Conservation (phyloP, 2,329 filamentous ascomycete genomes). For the Eutypa lata region DNA sequence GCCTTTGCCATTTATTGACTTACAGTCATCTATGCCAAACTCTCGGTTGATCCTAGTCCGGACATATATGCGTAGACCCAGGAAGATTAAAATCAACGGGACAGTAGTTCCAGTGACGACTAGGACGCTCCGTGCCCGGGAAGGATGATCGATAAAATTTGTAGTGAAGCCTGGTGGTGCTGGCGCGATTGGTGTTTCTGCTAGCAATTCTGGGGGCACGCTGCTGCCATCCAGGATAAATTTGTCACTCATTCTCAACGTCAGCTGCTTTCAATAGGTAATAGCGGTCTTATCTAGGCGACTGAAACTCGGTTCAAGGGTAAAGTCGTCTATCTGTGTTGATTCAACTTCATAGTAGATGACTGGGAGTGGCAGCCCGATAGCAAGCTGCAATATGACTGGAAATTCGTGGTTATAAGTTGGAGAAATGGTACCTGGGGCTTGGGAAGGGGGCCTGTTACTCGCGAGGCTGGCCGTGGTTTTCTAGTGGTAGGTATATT, state of each 20-base stretch:
- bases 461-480: not conserved
- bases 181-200: not conserved
- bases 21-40: not conserved
- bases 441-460: not conserved
- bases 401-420: not conserved
- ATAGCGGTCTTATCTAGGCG: not conserved
- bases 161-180: not conserved
- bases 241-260: not conserved
- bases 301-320: not conserved
- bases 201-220: not conserved
- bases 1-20: not conserved
- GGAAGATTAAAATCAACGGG: not conserved
- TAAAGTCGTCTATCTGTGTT: too few species aligned
- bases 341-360: not conserved
- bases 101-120: not conserved
- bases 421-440: not conserved
- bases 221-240: not conserved
- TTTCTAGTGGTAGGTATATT: not conserved
- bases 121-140: not conserved
- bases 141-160: not conserved
- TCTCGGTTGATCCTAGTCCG: not conserved
- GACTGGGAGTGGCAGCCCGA: not conserved
- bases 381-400: not conserved
- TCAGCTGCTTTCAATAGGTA: not conserved
- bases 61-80: not conserved